Conservation (phyloP, 2,329 filamentous ascomycete genomes). For the Nakataea oryzae region DNA sequence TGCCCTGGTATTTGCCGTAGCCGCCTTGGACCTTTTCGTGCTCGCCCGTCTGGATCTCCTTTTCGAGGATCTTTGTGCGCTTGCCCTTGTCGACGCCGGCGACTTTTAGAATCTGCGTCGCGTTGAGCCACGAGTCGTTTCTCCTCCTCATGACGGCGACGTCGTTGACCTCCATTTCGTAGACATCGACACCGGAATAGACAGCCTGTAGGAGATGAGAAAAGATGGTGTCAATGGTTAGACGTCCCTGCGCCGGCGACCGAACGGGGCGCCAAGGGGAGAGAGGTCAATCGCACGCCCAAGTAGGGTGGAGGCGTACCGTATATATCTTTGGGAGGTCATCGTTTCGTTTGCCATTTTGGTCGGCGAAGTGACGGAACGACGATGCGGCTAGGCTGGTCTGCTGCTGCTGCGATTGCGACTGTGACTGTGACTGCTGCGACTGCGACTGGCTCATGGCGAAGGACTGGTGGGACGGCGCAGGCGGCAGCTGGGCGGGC, state of each 20-base stretch:
- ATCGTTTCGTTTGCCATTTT: constrained; percentile 24
- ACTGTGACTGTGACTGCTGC: constrained; percentile 8
- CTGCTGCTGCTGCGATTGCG: constrained; percentile 21
- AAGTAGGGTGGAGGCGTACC: constrained; percentile 25
- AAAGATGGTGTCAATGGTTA: neutral
- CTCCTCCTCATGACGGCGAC: constrained; percentile 93
- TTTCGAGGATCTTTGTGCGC: constrained; percentile 93
- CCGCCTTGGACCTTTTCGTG: constrained; percentile 98
- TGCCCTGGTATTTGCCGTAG: constrained; percentile 98
- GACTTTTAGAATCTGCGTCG: constrained; percentile 95
- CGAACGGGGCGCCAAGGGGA: neutral
- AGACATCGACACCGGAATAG: constrained; percentile 92
- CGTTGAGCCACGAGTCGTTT: constrained; percentile 93
- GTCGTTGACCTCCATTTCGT: constrained; percentile 95
- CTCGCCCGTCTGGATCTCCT: constrained; percentile 91
- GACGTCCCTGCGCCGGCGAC: neutral
- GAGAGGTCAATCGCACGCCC: constrained; percentile 1
- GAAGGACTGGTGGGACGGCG: constrained; percentile 44
- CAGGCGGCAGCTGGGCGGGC: constrained; percentile 12
- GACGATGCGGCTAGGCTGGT: constrained; percentile 20
- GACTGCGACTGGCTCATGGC: constrained; percentile 43
- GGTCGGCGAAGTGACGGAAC: constrained; percentile 30
- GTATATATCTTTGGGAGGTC: constrained; percentile 50
- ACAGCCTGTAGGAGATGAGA: constrained; percentile 46
- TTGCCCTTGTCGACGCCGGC: constrained; percentile 96